Percentiles rank a stretch among this genome's conserved stretches.
phyloP scores from a whole-genome alignment of 768 basidiomycete genomes.

The Lyophyllum shimeji region DNA sequence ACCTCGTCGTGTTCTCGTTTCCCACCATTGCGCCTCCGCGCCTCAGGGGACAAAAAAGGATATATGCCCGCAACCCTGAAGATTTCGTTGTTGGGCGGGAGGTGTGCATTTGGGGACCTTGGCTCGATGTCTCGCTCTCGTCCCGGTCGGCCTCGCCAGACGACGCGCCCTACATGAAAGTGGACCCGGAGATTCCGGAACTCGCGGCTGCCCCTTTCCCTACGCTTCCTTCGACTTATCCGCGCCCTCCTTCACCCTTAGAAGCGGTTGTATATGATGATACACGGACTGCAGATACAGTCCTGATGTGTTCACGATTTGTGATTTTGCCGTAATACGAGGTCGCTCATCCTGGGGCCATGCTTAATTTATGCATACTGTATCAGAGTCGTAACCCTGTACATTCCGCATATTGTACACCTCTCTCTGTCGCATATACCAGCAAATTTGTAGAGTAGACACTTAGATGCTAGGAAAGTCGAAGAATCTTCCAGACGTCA shows the following conservation, averaged over 20 bases:
- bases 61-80: constrained; percentile 31
- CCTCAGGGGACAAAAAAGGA: constrained; percentile 14
- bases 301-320: constrained; percentile 33
- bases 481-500: too few relatives aligned
- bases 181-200: constrained; percentile 2
- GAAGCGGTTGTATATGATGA: constrained; percentile 18
- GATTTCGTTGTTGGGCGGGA: constrained; percentile 39
- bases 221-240: constrained; percentile 24
- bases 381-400: not conserved
- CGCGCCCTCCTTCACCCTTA: constrained; percentile 21
- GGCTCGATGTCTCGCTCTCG: constrained; percentile 38
- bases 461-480: not conserved
- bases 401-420: too few relatives aligned
- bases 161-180: not conserved
- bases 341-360: not conserved
- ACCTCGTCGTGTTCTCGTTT: constrained; percentile 39
- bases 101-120: constrained; percentile 50
- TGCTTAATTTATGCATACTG: not conserved
- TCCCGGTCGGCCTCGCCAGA: constrained; percentile 8
- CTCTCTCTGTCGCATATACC: not conserved
- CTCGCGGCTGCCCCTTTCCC: constrained; percentile 9
- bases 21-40: constrained; percentile 21
- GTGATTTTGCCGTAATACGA: constrained; percentile 14
- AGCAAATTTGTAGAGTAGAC: not conserved
- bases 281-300: constrained; percentile 17